Conservation (phyloP, 352 stramenopile genomes). For the Blastocystis sp. region DNA sequence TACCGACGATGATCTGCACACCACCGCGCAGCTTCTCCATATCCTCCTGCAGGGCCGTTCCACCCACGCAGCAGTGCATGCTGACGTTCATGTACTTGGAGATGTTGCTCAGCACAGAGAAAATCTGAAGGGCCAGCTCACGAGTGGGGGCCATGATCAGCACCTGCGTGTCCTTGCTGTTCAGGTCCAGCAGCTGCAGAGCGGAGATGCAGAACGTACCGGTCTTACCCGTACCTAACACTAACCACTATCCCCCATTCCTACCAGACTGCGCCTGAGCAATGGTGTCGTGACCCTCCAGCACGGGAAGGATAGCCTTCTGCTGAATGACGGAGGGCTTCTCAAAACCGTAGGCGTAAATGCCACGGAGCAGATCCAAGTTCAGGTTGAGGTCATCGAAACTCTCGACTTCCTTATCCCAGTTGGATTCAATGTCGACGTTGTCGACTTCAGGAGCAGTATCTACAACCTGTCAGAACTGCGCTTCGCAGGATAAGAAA, state of each 20-base stretch:
- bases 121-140: slow-evolving; percentile 97
- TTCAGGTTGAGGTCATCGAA: slow-evolving; percentile 98
- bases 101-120: slow-evolving; percentile 72
- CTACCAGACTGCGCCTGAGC: slow-evolving; percentile 94
- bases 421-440: slow-evolving; percentile 94
- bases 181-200: slow-evolving; percentile 92
- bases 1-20: slow-evolving; percentile 96
- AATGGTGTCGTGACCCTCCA: slow-evolving; percentile 94
- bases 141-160: slow-evolving; percentile 97
- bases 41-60: slow-evolving; percentile 94
- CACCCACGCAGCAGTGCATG: slow-evolving; percentile 95
- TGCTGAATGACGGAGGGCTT: slow-evolving; percentile 99
- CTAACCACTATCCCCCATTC: slow-evolving; percentile 17
- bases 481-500: too few relatives aligned
- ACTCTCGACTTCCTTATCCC: slow-evolving; percentile 91
- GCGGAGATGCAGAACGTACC: slow-evolving; percentile 97
- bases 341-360: slow-evolving; percentile 99
- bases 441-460: slow-evolving; percentile 77
- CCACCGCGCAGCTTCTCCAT: slow-evolving; percentile 93
- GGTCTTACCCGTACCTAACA: slow-evolving; percentile 91
- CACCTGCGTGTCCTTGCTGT: slow-evolving; percentile 90
- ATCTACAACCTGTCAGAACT: slow-evolving; percentile 45
- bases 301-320: slow-evolving; percentile 90
- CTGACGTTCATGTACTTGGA: slow-evolving; percentile 92
- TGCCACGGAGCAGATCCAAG: slow-evolving; percentile 95